These are phyloP conservation scores for Fusarium lyarnte DNA, from an alignment of 2,329 filamentous ascomycete genomes.

Conservation along the genomic window DNA sequence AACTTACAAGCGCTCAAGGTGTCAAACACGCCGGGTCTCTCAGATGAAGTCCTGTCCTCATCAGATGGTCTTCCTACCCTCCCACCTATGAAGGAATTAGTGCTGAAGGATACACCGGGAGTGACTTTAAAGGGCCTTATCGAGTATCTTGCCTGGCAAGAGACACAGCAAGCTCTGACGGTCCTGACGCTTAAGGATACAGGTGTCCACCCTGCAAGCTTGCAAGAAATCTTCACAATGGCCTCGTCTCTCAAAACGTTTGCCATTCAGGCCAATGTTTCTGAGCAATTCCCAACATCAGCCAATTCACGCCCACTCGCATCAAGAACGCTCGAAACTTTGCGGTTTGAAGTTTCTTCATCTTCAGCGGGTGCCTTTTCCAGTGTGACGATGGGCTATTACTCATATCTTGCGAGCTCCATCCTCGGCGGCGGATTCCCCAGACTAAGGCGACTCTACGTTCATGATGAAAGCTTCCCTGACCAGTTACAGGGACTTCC, in stretches of 20 bases:
- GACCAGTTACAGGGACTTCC: constrained; percentile 79
- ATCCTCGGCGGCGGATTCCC: constrained; percentile 81
- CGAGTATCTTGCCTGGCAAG: constrained; percentile 70
- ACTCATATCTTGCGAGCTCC: constrained; percentile 86
- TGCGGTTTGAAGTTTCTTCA: constrained; percentile 86
- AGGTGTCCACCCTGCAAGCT: constrained; percentile 69
- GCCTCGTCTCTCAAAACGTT: constrained; percentile 68
- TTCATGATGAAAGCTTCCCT: constrained; percentile 84
- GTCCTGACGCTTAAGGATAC: constrained; percentile 78
- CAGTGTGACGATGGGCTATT: constrained; percentile 71
- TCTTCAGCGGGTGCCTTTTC: constrained; percentile 66
- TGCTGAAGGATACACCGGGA: constrained; percentile 75
- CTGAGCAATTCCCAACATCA: constrained; percentile 60
- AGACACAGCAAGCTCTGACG: constrained; percentile 68
- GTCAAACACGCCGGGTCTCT: constrained; percentile 73
- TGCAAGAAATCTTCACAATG: constrained; percentile 69
- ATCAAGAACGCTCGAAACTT: constrained; percentile 73
- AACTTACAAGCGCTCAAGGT: constrained; percentile 79
- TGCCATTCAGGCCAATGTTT: constrained; percentile 62
- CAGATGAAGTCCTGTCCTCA: constrained; percentile 78
- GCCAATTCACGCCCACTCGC: constrained; percentile 67
- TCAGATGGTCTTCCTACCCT: constrained; percentile 75
- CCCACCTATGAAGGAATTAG: constrained; percentile 77
- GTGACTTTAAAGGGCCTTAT: constrained; percentile 77
- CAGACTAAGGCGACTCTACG: constrained; percentile 79